Base-by-base conservation (phyloP, 352 stramenopile species). In the Phytophthora podocarpi region DNA sequence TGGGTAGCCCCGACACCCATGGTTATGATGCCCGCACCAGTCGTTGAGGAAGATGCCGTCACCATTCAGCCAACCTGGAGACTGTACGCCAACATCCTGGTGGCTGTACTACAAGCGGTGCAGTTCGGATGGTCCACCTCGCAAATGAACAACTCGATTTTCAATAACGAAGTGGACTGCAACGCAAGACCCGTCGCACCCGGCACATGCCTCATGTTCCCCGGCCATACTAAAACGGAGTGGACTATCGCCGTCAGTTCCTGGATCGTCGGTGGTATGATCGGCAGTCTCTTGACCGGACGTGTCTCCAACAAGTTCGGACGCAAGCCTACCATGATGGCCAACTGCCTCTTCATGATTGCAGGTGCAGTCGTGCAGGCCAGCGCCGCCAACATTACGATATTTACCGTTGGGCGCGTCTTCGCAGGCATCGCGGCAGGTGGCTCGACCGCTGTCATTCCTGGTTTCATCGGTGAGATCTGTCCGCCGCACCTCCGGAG, bases 181-280 rank as follows among this genome's bases (percentile, higher is more conserved):
- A 57, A 75, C 16, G 72, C 64, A 10, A 65, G 57, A 21, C 76
- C 78, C 7, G 54, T 88, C 2, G 56, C 39, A 53, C 30, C 57
- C 1, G 63, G 56, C 6, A 67, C 63, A 0, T 67, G 63, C 48
- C 49, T 72, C 46, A 67, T 72, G 56, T 72, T 72, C 30, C 63
- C 63, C 0, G 63, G 63, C 5, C 63, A 72, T 20, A 72, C 57
- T 15, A 64, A 67, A 7, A 59, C 28, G 5, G 42, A 89, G 32
- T 91, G 82, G 82, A 84, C 67, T 9, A 78, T 74, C 23, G 72
- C 78, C 20, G 72, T 87, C 24, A 85, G 80, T 42, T 63, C 67
- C 28, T 89, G 79, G 79, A 76, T 89, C 47, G 55, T 86, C 31
- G 78, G 77, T 15, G 77, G 74, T 23, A 85, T 85, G 69, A 35